Evolutionary conservation across 352 stramenopile species (phyloP), one percentile per base, ranked within the genome.

Genomic region (Globisporangium spiculum): DNA sequence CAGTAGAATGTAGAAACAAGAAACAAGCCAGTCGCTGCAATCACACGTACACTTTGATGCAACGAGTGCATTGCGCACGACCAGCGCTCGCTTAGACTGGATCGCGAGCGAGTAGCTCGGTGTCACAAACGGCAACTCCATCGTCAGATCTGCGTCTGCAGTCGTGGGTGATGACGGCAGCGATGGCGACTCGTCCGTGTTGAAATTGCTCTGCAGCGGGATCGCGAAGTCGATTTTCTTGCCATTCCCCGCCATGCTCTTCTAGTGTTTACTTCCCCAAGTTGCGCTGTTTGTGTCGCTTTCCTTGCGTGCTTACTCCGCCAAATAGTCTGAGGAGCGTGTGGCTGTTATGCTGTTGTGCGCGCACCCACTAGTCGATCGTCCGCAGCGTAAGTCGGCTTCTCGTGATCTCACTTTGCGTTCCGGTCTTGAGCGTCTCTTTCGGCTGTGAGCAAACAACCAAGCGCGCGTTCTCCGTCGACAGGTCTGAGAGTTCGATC

Each of bases 61-160:
- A 18, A 93, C 81, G 4, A 95, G 77, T 12, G 87, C 82, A 55
- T 95, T 92, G 63, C 77, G 81, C 58, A 93, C 77, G 26, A 72
- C 55, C 72, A 85, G 71, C 52, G 88, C 87, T 62, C 85, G 82
- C 73, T 86, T 93, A 57, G 83, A 84, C 65, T 93, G 82, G 34
- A 93, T 81, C 64, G 82, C 76, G 27, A 94, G 68, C 52, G 83
- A 82, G 48, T 76, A 84, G 60, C 68, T 80, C 16, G 83, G 76
- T 67, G 69, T 81, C 46, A 90, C 72, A 60, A 86, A 91, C 2
- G 87, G 85, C 61, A 94, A 54, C 26, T 83, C 71, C 20, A 93
- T 65, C 12, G 79, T 66, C 32, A 72, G 73, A 60, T 92, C 83
- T 3, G 74, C 75, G 22, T 72, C 72, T 50, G 79, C 76, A 1